These are phyloP conservation scores for Patellaria atrata DNA, from an alignment of 495 filamentous ascomycete species.

Conservation along the genomic window DNA sequence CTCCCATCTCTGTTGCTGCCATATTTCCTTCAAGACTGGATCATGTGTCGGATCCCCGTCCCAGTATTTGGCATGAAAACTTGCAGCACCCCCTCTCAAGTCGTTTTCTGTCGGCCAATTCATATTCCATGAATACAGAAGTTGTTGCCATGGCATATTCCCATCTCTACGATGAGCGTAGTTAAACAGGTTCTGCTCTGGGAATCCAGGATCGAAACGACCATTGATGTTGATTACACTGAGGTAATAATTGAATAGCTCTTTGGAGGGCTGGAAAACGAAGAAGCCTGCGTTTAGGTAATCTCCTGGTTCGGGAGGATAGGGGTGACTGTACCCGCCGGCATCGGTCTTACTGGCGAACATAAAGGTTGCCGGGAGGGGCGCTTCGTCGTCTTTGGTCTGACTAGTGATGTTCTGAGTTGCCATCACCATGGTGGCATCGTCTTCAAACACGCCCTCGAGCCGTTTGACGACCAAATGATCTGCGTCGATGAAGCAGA, in stretches of 20 bases:
- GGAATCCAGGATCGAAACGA: conserved; percentile 11
- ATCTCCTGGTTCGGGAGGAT: conserved; percentile 9
- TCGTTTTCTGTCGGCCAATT: conserved; percentile 19
- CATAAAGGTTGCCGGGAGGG: conserved; percentile 17
- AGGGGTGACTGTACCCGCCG: conserved; percentile 12
- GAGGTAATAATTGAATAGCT: conserved; percentile 15
- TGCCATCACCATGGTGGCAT: conserved; percentile 14
- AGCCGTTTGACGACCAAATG: conserved; percentile 15
- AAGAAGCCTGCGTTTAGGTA: conserved; percentile 22
- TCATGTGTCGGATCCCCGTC: conserved; percentile 18
- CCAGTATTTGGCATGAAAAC: conserved; percentile 20
- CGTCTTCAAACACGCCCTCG: conserved; percentile 21
- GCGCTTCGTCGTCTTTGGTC: conserved; percentile 10
- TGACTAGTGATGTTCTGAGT: conserved; percentile 5
- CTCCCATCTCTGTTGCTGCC: conserved; percentile 18
- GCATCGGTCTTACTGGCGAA: conserved; percentile 15
- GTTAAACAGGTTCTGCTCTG: conserved; percentile 18
- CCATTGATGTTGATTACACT: conserved; percentile 10
- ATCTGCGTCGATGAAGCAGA: conserved; percentile 21
- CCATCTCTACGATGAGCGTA: conserved; percentile 14
- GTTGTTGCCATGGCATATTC: conserved; percentile 11
- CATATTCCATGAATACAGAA: conserved; percentile 23
- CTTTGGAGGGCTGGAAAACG: conserved; percentile 7
- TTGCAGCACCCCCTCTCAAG: conserved; percentile 15
- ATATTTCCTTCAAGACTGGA: conserved; percentile 18